Base-by-base conservation (phyloP, 306 rosid species). In the Prunus dulcis region DNA sequence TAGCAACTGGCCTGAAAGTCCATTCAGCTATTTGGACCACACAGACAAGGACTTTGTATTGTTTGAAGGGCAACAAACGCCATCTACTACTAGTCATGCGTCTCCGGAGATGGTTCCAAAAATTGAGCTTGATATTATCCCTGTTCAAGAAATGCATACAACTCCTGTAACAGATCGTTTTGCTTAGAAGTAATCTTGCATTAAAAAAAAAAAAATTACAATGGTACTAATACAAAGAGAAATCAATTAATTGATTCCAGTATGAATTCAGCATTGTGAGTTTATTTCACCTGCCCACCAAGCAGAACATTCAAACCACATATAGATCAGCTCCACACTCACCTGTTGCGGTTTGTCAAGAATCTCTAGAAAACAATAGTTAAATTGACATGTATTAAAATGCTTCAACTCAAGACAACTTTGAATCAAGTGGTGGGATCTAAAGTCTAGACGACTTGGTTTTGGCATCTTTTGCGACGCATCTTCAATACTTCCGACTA, bases 1-100 rank as follows among this genome's bases (percentile, higher is more conserved):
- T 50, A 27, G 27, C 34, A 67, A 27, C 46, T 50, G 25, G 73
- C 46, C 25, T 4, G 73, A 69, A 49, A 69, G 73, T 69, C 73
- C 73, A 50, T 50, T 50, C 19, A 49, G 45, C 43, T 10, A 69
- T 19, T 13, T 6, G 14, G 28, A 47, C 58, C 8, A 50, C 25
- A 4, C 9, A 49, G 15, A 14, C 28, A 10, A 2, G 12, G 22
- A 9, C 28, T 69, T 30, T 38, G 25, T 9, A 9, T 18, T 34
- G 12, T 34, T 3, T 4, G 14, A 6, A 15, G 9, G 32, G 43
- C 25, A 50, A 27, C 25, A 69, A 4, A 69, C 27, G 11, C 61
- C 73, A 8, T 14, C 56, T 45, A 9, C 64, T 23, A 25, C 38
- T 3, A 12, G 46, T 50, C 14, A 27, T 15, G 45, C 73, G 7